Evolutionary conservation across 805 yeast species (phyloP).

Genomic region (Scheffersomyces lignosus): DNA sequence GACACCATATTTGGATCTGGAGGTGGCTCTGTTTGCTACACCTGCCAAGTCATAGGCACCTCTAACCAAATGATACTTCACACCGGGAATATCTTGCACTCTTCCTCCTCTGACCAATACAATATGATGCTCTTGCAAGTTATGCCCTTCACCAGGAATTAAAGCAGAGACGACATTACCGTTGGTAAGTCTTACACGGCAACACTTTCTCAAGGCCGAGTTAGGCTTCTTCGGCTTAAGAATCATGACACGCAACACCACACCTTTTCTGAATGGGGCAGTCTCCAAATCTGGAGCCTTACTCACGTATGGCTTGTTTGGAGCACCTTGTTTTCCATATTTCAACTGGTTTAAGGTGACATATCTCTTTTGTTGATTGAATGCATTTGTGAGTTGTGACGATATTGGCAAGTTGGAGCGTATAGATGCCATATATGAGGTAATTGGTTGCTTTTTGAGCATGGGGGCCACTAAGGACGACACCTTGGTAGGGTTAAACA

Average conservation of each 20-base stretch:
- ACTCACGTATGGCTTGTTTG: constrained; percentile 49
- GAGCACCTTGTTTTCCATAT: constrained; percentile 55
- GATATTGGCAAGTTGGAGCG: constrained; percentile 14
- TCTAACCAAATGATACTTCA: constrained; percentile 88
- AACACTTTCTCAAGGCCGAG: constrained; percentile 96
- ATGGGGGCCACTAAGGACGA: background rate
- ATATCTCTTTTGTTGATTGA: constrained; percentile 42
- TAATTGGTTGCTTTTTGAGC: constrained; percentile 3
- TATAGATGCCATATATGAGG: constrained; percentile 13
- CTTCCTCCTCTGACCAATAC: constrained; percentile 98
- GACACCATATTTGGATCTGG: constrained; percentile 92
- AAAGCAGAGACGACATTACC: constrained; percentile 89
- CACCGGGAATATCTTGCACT: constrained; percentile 98
- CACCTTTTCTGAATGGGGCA: constrained; percentile 92
- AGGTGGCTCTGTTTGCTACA: constrained; percentile 86
- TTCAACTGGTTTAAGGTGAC: constrained; percentile 80
- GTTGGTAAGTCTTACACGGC: constrained; percentile 88
- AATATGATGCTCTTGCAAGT: constrained; percentile 96
- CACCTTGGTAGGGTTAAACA: constrained; percentile 8
- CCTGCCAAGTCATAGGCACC: constrained; percentile 94
- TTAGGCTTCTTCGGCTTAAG: constrained; percentile 97
- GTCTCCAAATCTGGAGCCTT: constrained; percentile 79
- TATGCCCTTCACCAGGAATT: constrained; percentile 98
- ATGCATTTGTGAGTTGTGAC: constrained; percentile 8
- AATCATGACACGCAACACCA: constrained; percentile 89